phyloP scores from a whole-genome alignment of 2,329 filamentous ascomycete genomes.

The Aspergillus proliferans region DNA sequence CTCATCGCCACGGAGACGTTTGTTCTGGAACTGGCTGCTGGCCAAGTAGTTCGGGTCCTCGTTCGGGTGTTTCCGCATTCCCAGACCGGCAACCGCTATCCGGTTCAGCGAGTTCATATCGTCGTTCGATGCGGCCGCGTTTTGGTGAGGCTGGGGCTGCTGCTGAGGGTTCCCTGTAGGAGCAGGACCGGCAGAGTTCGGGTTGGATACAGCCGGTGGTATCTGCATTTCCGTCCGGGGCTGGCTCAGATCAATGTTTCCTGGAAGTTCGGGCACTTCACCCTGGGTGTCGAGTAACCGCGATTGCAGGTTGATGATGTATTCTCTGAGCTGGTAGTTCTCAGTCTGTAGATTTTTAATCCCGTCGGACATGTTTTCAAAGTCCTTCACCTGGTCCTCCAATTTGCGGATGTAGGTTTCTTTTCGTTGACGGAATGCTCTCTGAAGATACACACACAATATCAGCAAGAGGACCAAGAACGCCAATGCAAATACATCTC shows the following conservation, averaged over 20 bases:
- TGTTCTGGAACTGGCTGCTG: constrained; percentile 25
- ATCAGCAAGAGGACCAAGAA: constrained; percentile 7
- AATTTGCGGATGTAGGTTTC: constrained; percentile 98
- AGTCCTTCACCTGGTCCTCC: constrained; percentile 85
- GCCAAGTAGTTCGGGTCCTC: constrained; percentile 31
- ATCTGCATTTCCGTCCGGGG: constrained; percentile 39
- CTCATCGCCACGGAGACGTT: constrained; percentile 27
- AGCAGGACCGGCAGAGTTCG: constrained; percentile 8
- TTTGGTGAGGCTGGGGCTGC: constrained; percentile 22
- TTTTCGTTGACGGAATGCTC: constrained; percentile 94
- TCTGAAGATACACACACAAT: constrained; percentile 45
- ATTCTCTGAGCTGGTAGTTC: constrained; percentile 85
- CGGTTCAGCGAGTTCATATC: constrained; percentile 39
- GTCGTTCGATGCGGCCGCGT: constrained; percentile 25
- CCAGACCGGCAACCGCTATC: constrained; percentile 38
- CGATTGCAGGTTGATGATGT: constrained; percentile 84
- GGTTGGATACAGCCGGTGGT: constrained; percentile 18
- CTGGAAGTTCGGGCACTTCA: constrained; percentile 76
- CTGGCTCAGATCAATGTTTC: constrained; percentile 65
- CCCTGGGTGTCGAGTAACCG: constrained; percentile 75
- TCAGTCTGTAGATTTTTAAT: constrained; percentile 79
- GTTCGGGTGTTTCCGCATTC: constrained; percentile 38
- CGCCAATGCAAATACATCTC: neutral
- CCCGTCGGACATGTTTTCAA: constrained; percentile 65
- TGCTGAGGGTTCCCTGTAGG: constrained; percentile 19